Conservation (phyloP, 2,329 filamentous ascomycete species). For the Exophiala phaeomuriformis region DNA sequence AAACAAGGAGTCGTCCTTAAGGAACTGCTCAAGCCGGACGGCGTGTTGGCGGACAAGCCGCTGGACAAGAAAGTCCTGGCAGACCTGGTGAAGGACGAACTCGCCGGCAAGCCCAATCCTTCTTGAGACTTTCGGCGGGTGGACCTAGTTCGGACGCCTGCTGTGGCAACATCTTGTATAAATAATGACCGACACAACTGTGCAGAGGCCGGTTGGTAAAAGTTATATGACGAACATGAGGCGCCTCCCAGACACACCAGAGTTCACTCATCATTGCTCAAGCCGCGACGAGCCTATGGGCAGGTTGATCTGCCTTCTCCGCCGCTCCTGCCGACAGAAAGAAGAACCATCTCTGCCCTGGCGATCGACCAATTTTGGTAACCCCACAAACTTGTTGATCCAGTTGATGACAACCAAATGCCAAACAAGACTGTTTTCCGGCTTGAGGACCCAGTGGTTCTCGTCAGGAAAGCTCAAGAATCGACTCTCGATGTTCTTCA, state of each 20-base stretch:
- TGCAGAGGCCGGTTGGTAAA: background rate
- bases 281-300: conserved; percentile 7
- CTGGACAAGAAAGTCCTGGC: conserved; percentile 39
- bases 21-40: conserved; percentile 36
- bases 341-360: conserved; percentile 25
- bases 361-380: conserved; percentile 40
- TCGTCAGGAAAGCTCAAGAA: conserved; percentile 77
- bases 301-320: conserved; percentile 1
- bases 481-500: conserved; percentile 64
- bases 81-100: conserved; percentile 34
- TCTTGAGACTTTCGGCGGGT: conserved; percentile 3
- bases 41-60: conserved; percentile 39
- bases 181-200: background rate
- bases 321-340: conserved; percentile 15
- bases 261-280: conserved; percentile 10
- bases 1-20: conserved; percentile 40
- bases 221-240: background rate
- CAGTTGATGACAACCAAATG: conserved; percentile 76
- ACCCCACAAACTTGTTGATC: conserved; percentile 55
- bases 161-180: conserved; percentile 4
- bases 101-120: conserved; percentile 8
- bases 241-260: too few relatives aligned
- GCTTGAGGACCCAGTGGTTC: conserved; percentile 78
- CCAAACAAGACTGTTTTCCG: conserved; percentile 86
- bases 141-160: background rate